A percentile compares a stretch with the other conserved stretches of the same genome.
phyloP scores from a whole-genome alignment of 495 filamentous ascomycete genomes.

The Aspergillus nidulans region DNA sequence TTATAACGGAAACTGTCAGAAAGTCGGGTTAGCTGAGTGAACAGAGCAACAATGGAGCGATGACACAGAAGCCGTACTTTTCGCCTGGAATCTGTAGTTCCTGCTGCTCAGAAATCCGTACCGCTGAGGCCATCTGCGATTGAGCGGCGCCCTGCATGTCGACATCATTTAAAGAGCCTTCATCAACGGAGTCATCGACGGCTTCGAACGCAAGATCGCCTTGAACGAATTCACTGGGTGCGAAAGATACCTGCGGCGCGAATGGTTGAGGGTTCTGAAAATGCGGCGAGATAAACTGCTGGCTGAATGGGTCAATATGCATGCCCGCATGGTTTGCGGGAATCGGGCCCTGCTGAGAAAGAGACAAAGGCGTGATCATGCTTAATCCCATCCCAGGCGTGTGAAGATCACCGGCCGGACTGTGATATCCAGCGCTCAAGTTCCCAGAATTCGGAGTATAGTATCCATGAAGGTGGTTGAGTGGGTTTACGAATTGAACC shows the following conservation, averaged over 20 bases:
- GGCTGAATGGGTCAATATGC: constrained; percentile 57
- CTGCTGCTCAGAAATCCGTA: constrained; percentile 22
- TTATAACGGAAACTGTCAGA: constrained; percentile 79
- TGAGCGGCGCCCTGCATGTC: constrained; percentile 34
- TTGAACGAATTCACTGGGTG: constrained; percentile 75
- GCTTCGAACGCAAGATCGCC: constrained; percentile 72
- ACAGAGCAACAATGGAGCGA: constrained; percentile 22
- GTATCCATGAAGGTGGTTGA: constrained; percentile 74
- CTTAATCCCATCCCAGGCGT: constrained; percentile 74
- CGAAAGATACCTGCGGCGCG: constrained; percentile 60
- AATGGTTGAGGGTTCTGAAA: constrained; percentile 76
- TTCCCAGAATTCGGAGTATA: constrained; percentile 87
- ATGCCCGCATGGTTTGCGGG: constrained; percentile 32
- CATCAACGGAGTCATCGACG: constrained; percentile 62
- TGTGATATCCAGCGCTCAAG: constrained; percentile 76
- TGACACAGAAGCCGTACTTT: constrained; percentile 41
- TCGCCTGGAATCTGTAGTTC: constrained; percentile 35
- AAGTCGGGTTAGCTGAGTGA: not conserved
- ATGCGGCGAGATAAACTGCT: constrained; percentile 57
- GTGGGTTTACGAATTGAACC: constrained; percentile 71
- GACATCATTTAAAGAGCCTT: constrained; percentile 52
- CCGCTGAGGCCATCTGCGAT: constrained; percentile 25
- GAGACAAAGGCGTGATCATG: constrained; percentile 78
- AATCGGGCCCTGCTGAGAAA: constrained; percentile 60
- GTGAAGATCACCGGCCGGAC: constrained; percentile 83